Base-by-base conservation (phyloP, 2,329 filamentous ascomycete genomes). In the Chrysoporthe cubensis region DNA sequence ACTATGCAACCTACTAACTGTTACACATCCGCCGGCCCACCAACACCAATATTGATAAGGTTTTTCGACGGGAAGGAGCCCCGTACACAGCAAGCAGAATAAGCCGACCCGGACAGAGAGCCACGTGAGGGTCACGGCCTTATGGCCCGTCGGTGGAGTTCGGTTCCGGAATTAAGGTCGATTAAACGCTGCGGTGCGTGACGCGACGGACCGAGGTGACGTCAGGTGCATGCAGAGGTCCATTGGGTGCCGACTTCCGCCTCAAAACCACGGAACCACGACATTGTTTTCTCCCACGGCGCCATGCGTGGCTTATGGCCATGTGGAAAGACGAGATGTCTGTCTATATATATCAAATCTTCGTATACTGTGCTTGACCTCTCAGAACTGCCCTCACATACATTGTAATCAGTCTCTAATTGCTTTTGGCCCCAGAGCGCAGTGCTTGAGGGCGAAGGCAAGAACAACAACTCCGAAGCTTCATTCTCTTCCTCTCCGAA, bases 91-190 rank as follows among this genome's bases (percentile, higher is more conserved):
- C 8, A 52, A 34, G 13, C 13, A 32, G 16, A 32, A 52, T 3
- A 52, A n/a, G 21, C 18, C 50, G 26, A 32, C 26, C 50, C 21
- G 48, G 21, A 11, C 11, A 16, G 4, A 54, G 26, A 26, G 26
- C 26, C 26, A 26, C 26, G 26, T 26, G 26, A 32, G 26, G 37
- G 50, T 26, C 11, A 50, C n/a, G 11, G n/a, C 48, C 11, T 50
- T 26, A 8, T 8, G 48, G 48, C n/a, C 11, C 21, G 48, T 21
- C 21, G 16, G 11, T 11, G 21, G 11, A 32, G 3, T 13, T 52
- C 48, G 48, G 48, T 13, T 26, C 48, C 48, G 50, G 50, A 54
- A 54, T 32, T 54, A 54, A 32, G 13, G 50, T 52, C 48, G 48
- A 21, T 52, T 34, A 3, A 40, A 16, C 50, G 32, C 26, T 54